Evolutionary conservation across 768 basidiomycete genomes (phyloP).

Genomic region (Termitomyces sp.): DNA sequence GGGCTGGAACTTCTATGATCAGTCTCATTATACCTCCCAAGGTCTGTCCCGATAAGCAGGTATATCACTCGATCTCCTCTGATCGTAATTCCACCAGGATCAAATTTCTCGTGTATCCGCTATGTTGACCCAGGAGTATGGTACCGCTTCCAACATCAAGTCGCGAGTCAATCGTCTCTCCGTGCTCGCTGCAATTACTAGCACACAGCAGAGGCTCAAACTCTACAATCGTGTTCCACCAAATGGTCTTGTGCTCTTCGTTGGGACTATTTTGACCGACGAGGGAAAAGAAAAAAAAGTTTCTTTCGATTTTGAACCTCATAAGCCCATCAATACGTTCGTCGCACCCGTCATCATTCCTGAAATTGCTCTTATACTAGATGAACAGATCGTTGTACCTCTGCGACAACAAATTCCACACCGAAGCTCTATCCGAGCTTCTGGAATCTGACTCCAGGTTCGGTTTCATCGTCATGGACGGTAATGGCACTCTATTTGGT

Average conservation of each 20-base stretch:
- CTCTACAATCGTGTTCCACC: slow-evolving; percentile 95
- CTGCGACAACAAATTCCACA: slow-evolving; percentile 99
- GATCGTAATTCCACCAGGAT: slow-evolving; percentile 41
- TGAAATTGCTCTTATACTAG: slow-evolving; percentile 2
- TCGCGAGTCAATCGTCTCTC: slow-evolving; percentile 97
- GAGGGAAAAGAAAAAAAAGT: slow-evolving; percentile 99
- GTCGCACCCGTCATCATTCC: slow-evolving; percentile 22
- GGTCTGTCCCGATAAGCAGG: slow-evolving; percentile 37
- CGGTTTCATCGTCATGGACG: slow-evolving; percentile 99
- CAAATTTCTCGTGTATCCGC: slow-evolving; percentile 93
- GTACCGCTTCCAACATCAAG: slow-evolving; percentile 99
- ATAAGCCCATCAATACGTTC: slow-evolving; percentile 98
- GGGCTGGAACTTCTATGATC: slow-evolving; percentile 98
- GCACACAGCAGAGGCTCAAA: slow-evolving; percentile 96
- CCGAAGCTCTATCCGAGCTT: slow-evolving; percentile 93
- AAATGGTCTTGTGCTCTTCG: slow-evolving; percentile 96
- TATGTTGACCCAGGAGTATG: slow-evolving; percentile 98
- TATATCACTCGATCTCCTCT: slow-evolving; percentile 8
- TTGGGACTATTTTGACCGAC: slow-evolving; percentile 96
- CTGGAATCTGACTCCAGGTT: slow-evolving; percentile 97
- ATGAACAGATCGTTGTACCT: slow-evolving; percentile 84
- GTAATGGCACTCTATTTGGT: slow-evolving; percentile 96
- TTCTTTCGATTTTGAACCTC: slow-evolving; percentile 97
- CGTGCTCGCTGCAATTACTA: slow-evolving; percentile 96
- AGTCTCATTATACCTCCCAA: slow-evolving; percentile 96